These are phyloP conservation scores for Aureobasidium musti DNA, from an alignment of 2,329 filamentous ascomycete genomes.

Conservation along the genomic window DNA sequence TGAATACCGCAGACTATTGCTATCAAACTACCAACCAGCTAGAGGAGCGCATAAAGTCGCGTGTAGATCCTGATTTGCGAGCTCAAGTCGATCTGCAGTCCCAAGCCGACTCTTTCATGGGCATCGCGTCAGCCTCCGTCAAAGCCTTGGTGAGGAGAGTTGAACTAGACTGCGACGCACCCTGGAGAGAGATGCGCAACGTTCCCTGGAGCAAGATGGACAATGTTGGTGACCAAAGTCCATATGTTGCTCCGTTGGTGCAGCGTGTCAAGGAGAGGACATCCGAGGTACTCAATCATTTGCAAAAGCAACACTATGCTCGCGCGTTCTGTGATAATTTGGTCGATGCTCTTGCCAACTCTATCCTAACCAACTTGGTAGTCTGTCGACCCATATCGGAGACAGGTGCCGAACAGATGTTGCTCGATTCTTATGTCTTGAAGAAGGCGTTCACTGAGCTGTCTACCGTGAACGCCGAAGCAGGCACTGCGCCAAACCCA, in stretches of 20 bases:
- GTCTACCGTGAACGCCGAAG: constrained; percentile 60
- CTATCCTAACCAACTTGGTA: constrained; percentile 81
- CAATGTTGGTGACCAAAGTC: constrained; percentile 87
- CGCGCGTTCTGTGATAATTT: constrained; percentile 93
- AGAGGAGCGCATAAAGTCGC: constrained; percentile 89
- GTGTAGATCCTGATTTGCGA: constrained; percentile 77
- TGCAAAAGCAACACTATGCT: constrained; percentile 91
- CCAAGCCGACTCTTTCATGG: constrained; percentile 93
- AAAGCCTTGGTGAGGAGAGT: constrained; percentile 81
- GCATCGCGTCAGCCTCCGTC: constrained; percentile 86
- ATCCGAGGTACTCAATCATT: constrained; percentile 70
- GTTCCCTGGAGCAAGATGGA: constrained; percentile 95
- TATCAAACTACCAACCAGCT: constrained; percentile 89
- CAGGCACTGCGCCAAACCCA: constrained; percentile 55
- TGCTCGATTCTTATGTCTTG: constrained; percentile 89
- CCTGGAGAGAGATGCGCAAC: constrained; percentile 97
- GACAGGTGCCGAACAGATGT: constrained; percentile 95
- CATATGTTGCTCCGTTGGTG: constrained; percentile 82
- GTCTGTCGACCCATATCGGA: constrained; percentile 90
- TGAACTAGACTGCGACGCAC: constrained; percentile 77
- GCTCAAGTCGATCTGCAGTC: constrained; percentile 82
- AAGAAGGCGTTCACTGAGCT: constrained; percentile 76
- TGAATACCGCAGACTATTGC: constrained; percentile 98
- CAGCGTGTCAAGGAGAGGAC: constrained; percentile 70
- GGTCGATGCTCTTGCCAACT: constrained; percentile 80